phyloP scores from a whole-genome alignment of 805 yeast genomes.

The Ogataea pini region DNA sequence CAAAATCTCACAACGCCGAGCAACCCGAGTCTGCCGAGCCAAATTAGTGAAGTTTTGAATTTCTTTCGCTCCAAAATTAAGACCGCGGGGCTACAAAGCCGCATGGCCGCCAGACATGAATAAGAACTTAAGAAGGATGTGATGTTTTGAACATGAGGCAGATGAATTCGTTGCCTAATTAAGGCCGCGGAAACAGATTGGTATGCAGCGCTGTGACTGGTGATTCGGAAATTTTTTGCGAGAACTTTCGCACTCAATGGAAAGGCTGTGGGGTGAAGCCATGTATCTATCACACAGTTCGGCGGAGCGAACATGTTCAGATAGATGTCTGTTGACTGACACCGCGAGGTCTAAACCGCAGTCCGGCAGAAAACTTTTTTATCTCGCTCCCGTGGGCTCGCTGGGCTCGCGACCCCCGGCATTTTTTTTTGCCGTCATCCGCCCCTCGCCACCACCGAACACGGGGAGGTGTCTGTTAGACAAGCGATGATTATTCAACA shows the following conservation, averaged over 20 bases:
- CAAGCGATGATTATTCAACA: background rate
- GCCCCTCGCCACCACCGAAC: background rate
- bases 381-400: no score
- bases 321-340: no score
- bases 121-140: background rate
- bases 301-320: background rate
- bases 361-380: no score
- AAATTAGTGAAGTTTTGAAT: background rate
- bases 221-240: background rate
- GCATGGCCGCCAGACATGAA: background rate
- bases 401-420: no score
- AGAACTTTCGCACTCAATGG: background rate
- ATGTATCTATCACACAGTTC: background rate
- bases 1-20: conserved; percentile 1
- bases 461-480: background rate
- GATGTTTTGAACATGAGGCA: background rate
- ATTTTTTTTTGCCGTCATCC: background rate
- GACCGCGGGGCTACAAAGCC: background rate
- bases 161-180: background rate
- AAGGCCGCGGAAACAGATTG: background rate
- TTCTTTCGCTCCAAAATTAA: background rate
- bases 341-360: no score
- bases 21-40: conserved; percentile 1
- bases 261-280: background rate
- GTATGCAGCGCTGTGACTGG: background rate